Base-by-base conservation (phyloP, 2,329 filamentous ascomycete species). In the Ophiostoma perfectum region DNA sequence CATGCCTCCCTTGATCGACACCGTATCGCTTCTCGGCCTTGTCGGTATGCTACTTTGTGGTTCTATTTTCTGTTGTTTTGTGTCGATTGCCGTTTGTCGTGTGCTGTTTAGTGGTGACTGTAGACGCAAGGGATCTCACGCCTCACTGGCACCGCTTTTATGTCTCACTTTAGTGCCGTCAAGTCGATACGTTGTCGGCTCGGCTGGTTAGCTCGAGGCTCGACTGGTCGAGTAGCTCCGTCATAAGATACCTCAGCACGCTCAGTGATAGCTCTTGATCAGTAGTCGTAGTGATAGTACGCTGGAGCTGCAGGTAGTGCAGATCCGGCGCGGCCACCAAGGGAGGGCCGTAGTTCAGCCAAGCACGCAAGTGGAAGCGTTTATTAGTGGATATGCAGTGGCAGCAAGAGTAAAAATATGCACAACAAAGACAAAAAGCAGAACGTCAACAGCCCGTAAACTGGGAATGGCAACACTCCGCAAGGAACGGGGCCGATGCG, bases 1-100 rank as follows among this genome's bases (percentile, higher is more conserved):
- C n/a, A 27, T 55, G n/a, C 27, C 49, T 55, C 49, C 49, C 49
- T 55, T 55, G 49, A 55, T 55, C 49, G 49, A 55, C 49, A 55
- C 49, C 27, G n/a, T 36, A 55, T 55, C n/a, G n/a, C 16, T 52
- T 52, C 47, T 52, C 47, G 47, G 47, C 47, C 47, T 27, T 52
- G 47, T 52, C 18, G 49, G 42, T 9, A n/a, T 55, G 49, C n/a
- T 9, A 27, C 27, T 27, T 27, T 27, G 27, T 27, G 27, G 27
- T 27, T 27, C 27, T 27, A 2, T 27, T 27, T 27, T 27, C 27
- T 27, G 27, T 27, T 27, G 27, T 27, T 27, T 27, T 27, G 27
- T 27, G 27, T 27, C 27, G 27, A 27, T 27, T 27, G 27, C 27
- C 27, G 27, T 27, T 27, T 27, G 27, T 2, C 27, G 27, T 27